Evolutionary conservation across 768 basidiomycete species (phyloP).

Genomic region (Trametes punicea): DNA sequence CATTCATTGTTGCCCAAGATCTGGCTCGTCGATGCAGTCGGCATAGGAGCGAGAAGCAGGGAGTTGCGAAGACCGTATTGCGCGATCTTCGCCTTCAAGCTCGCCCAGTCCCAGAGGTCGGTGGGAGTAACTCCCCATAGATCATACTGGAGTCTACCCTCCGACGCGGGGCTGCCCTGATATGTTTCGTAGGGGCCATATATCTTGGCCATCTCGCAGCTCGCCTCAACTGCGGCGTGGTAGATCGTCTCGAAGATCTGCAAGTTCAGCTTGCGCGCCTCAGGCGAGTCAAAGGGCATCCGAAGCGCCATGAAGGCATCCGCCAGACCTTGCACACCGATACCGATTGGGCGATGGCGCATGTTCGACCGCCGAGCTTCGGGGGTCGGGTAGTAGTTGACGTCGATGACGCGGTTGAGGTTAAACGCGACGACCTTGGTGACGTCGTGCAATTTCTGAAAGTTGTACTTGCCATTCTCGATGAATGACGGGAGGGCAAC

Average conservation of each 20-base stretch:
- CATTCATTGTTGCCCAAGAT: constrained; percentile 98
- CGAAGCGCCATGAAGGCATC: constrained; percentile 97
- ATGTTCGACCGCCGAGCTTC: constrained; percentile 92
- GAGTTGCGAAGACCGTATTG: constrained; percentile 86
- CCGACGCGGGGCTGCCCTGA: constrained; percentile 84
- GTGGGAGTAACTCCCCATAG: constrained; percentile 89
- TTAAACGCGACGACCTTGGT: constrained; percentile 90
- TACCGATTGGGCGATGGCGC: constrained; percentile 95
- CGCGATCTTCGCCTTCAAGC: constrained; percentile 83
- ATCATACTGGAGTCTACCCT: constrained; percentile 90
- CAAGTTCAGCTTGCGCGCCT: constrained; percentile 84
- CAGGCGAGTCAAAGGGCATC: constrained; percentile 90
- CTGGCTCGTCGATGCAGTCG: constrained; percentile 97
- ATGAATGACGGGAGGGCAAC: constrained; percentile 93
- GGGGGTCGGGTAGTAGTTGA: constrained; percentile 93
- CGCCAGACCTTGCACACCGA: constrained; percentile 97
- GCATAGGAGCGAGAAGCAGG: constrained; percentile 93
- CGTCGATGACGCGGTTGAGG: constrained; percentile 90
- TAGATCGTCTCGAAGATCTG: constrained; percentile 99
- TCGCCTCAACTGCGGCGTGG: constrained; percentile 89
- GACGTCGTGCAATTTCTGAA: constrained; percentile 92
- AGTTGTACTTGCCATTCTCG: constrained; percentile 80
- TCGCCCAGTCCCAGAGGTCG: constrained; percentile 91
- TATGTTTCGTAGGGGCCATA: constrained; percentile 88
- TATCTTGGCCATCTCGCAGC: constrained; percentile 75